Base-by-base conservation (phyloP, 768 basidiomycete genomes). In the Russula vinacea region DNA sequence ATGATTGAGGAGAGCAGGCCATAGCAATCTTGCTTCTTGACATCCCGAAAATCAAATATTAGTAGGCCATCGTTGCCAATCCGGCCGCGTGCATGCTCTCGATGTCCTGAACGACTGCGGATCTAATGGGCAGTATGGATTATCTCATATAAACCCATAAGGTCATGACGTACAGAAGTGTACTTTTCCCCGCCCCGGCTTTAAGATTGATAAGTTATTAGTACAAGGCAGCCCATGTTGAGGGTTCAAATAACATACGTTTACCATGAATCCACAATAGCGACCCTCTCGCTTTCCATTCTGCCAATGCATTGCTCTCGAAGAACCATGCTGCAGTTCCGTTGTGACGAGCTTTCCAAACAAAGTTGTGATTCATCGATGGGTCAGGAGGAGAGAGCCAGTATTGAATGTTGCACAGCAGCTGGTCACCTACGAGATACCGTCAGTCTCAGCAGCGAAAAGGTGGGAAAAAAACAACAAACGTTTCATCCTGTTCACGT, bases 121-220 rank as follows among this genome's bases (percentile, higher is more conserved):
- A 62, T 14, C 62, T 62, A 22, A 10, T 14, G 0, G 29, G 50
- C 0, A 1, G 3, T n/a, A 22, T 52, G 3, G 52, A 26, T 16
- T 13, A 51, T 2, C 8, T 3, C 16, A 33, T 11, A 32, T 3
- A 3, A 3, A 47, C n/a, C 2, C 17, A 37, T 29, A 7, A 17
- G 16, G 2, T 6, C 3, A 32, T 9, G 1, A 50, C 62, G 8
- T 24, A 62, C 62, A 55, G 37, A 24, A 62, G 47, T 0, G 56
- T 57, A 10, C 62, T 62, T 40, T 62, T 62, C n/a, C 60, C 60
- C 1, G 51, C 33, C 0, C 60, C 53, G 0, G 61, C 61, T 62
- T 9, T 29, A 3, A 13, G 35, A 56, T 14, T 3, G 52, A 7
- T 11, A 32, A 22, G 11, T 32, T 11, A 22, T 51, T 10, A 55